phyloP scores from a whole-genome alignment of 192 early-diverging fungal species.

The Thamnidium elegans region DNA sequence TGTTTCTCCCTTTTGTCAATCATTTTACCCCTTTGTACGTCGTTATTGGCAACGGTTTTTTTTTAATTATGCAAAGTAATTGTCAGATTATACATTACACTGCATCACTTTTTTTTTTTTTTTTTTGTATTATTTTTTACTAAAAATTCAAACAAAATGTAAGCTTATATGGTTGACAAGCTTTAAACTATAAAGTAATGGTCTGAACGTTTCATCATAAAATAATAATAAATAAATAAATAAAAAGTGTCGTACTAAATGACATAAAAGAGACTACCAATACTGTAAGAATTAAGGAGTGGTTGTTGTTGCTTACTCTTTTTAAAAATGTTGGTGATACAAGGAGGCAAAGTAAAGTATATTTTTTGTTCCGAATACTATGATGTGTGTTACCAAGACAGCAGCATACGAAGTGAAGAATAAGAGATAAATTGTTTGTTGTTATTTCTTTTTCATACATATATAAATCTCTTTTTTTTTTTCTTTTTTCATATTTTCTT shows the following conservation, averaged over 20 bases:
- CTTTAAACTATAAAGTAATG: too few species aligned
- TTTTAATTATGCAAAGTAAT: too few species aligned
- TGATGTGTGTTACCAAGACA: too few species aligned
- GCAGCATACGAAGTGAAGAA: too few species aligned
- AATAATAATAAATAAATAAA: constrained; percentile 8
- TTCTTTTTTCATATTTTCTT: background rate
- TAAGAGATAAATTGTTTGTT: background rate
- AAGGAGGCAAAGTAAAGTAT: too few species aligned
- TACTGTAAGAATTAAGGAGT: background rate
- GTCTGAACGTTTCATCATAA: background rate
- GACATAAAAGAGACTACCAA: background rate
- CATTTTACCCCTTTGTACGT: background rate
- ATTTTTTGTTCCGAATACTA: too few species aligned
- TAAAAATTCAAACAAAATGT: too few species aligned
- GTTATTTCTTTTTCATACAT: background rate
- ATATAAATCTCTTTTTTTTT: constrained; percentile 4
- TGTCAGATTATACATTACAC: too few species aligned
- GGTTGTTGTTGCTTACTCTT: background rate
- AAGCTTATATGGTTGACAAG: background rate
- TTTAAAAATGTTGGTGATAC: constrained; percentile 6
- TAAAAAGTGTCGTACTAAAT: background rate
- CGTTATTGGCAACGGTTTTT: background rate
- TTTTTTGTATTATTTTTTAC: background rate
- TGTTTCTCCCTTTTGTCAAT: background rate
- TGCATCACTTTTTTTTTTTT: background rate